These are phyloP conservation scores for Phytophthora cryptogea DNA, from an alignment of 352 stramenopile species.

Conservation along the genomic window DNA sequence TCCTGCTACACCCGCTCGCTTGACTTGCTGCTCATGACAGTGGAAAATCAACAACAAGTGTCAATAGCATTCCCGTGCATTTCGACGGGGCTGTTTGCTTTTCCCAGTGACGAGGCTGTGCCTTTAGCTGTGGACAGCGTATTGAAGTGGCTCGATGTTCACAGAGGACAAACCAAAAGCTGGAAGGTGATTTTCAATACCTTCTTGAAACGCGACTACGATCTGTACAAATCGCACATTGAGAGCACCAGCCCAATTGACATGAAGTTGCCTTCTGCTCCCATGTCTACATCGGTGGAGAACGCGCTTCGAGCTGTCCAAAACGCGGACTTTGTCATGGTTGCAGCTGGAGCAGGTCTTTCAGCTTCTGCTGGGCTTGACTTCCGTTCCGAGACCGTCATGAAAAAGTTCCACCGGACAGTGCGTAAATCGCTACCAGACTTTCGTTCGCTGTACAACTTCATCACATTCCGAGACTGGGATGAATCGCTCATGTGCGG, in stretches of 20 bases:
- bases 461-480: slow-evolving; percentile 58
- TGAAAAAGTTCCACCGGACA: slow-evolving; percentile 61
- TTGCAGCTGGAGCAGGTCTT: slow-evolving; percentile 65
- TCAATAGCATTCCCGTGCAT: slow-evolving; percentile 70
- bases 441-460: slow-evolving; percentile 61
- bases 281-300: slow-evolving; percentile 30
- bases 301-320: slow-evolving; percentile 39
- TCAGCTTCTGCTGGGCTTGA: slow-evolving; percentile 69
- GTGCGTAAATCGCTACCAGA: slow-evolving; percentile 47
- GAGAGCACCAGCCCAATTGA: slow-evolving; percentile 22
- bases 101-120: slow-evolving; percentile 57
- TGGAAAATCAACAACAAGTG: slow-evolving; percentile 14
- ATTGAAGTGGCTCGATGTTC: slow-evolving; percentile 47
- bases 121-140: slow-evolving; percentile 52
- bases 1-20: slow-evolving; percentile 58
- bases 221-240: slow-evolving; percentile 51
- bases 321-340: slow-evolving; percentile 63
- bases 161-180: slow-evolving; percentile 29
- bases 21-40: slow-evolving; percentile 46
- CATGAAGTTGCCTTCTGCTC: slow-evolving; percentile 26
- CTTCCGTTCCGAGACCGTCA: slow-evolving; percentile 68
- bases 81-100: slow-evolving; percentile 71
- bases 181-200: slow-evolving; percentile 80
- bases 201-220: slow-evolving; percentile 60
- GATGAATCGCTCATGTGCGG: slow-evolving; percentile 54